Conservation (phyloP, 768 basidiomycete genomes). For the Naganishia randhawae region DNA sequence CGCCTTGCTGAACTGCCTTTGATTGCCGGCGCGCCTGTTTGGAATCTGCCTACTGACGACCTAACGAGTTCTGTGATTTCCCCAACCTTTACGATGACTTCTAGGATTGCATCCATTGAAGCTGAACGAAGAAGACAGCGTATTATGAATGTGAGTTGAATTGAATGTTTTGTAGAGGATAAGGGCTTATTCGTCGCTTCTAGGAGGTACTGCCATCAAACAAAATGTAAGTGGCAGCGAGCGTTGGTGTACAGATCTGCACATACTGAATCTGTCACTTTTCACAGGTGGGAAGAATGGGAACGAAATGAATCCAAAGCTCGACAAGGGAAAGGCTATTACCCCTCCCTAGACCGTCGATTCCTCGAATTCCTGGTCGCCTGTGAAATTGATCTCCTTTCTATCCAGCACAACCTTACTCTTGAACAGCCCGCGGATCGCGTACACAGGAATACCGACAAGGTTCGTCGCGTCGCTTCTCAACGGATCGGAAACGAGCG, state of each 20-base stretch:
- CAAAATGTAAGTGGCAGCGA: conserved; percentile 36
- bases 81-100: not conserved
- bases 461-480: conserved; percentile 47
- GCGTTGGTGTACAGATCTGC: not conserved
- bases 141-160: conserved; percentile 45
- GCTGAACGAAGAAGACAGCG: conserved; percentile 37
- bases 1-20: not conserved
- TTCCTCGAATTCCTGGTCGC: conserved; percentile 49
- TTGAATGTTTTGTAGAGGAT: not conserved
- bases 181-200: not conserved
- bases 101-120: not conserved
- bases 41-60: not conserved
- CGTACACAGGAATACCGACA: conserved; percentile 43
- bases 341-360: conserved; percentile 47
- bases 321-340: conserved; percentile 47
- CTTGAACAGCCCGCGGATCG: conserved; percentile 31
- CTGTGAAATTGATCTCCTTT: conserved; percentile 46
- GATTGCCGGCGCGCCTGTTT: conserved; percentile 1
- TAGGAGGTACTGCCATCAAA: conserved; percentile 49
- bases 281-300: conserved; percentile 46
- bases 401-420: conserved; percentile 36
- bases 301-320: conserved; percentile 46
- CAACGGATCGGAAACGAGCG: conserved; percentile 48
- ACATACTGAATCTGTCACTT: not conserved
- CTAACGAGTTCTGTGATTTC: not conserved